phyloP scores from a whole-genome alignment of 495 filamentous ascomycete genomes.

The Aspergillus wentii region DNA sequence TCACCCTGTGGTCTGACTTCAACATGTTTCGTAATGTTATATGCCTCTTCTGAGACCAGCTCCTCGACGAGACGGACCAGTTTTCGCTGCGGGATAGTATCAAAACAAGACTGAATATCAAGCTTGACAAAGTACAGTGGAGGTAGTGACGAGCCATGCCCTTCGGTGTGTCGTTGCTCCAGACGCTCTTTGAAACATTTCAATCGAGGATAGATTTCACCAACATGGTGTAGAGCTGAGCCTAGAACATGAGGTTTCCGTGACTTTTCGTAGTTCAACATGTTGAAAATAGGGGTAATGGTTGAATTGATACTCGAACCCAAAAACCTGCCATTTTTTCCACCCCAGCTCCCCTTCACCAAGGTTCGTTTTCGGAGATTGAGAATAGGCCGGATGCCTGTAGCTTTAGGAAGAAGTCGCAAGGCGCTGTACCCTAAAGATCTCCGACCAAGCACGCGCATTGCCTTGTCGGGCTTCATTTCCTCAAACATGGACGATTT shows the following conservation, averaged over 20 bases:
- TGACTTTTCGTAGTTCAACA: slow-evolving; percentile 72
- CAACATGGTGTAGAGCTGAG: slow-evolving; percentile 71
- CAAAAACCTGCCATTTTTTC: slow-evolving; percentile 42
- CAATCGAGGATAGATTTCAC: slow-evolving; percentile 74
- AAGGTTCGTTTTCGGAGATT: slow-evolving; percentile 68
- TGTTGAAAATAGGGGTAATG: slow-evolving; percentile 67
- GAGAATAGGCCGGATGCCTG: slow-evolving; percentile 73
- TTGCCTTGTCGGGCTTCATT: slow-evolving; percentile 53
- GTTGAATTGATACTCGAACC: slow-evolving; percentile 77
- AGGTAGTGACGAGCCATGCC: slow-evolving; percentile 2
- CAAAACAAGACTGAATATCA: slow-evolving; percentile 89
- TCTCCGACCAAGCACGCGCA: slow-evolving; percentile 53
- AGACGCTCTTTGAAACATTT: slow-evolving; percentile 56
- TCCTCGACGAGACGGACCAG: slow-evolving; percentile 62
- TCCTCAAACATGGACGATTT: slow-evolving; percentile 78
- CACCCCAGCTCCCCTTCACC: slow-evolving; percentile 35
- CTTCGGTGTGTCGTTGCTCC: slow-evolving; percentile 4
- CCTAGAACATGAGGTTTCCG: slow-evolving; percentile 61
- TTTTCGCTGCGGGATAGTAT: slow-evolving; percentile 81
- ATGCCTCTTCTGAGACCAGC: slow-evolving; percentile 60
- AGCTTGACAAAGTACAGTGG: slow-evolving; percentile 82
- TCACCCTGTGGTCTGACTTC: slow-evolving; percentile 52
- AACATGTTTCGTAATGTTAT: slow-evolving; percentile 68
- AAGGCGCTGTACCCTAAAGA: slow-evolving; percentile 72
- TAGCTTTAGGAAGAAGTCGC: slow-evolving; percentile 71